Base-by-base conservation (phyloP, 495 filamentous ascomycete species). In the Talaromyces stipitatus region DNA sequence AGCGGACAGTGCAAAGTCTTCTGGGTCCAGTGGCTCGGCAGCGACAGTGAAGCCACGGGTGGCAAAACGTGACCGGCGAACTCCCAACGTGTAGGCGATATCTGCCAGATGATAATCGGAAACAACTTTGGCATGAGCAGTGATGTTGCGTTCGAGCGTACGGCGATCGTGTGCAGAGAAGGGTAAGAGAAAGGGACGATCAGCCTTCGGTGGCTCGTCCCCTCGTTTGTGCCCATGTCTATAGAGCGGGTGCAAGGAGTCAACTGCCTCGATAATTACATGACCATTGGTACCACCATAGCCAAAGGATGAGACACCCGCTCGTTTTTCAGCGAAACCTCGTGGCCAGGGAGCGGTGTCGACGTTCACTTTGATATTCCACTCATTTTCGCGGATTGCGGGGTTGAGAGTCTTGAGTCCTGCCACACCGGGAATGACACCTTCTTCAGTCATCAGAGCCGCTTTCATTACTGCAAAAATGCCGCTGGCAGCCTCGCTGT, bases 261-360 rank as follows among this genome's bases (percentile, higher is more conserved):
- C 45, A 7, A 22, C 20, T 18, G 9, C 45, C 6, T 53, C 16
- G 10, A 41, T 43, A 18, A 32, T 55, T 22, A 55, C 20, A 24
- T 55, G 53, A 0, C 81, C 75, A 60, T 87, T 87, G 7, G 80
- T 72, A 41, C 85, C 85, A 29, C 84, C 84, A 47, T 82, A 84
- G 0, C 85, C 83, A 52, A 87, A 88, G 0, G 76, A 81, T 62
- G 87, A 87, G 20, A 89, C 76, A 55, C 80, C 83, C 1, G 72
- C 79, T 8, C 83, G 72, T 23, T 50, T 41, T 12, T 12, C n/a
- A 4, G 29, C 3, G 41, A 36, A 57, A 50, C 47, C 3, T 58
- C 30, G 12, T 66, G 64, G 65, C 65, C 66, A 8, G 62, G 61
- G 11, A 65, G 61, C 1, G 74, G 73, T 29, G 28, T 64, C 41